Conservation (phyloP, 805 yeast genomes). For the Saccharomycopsis schoenii region DNA sequence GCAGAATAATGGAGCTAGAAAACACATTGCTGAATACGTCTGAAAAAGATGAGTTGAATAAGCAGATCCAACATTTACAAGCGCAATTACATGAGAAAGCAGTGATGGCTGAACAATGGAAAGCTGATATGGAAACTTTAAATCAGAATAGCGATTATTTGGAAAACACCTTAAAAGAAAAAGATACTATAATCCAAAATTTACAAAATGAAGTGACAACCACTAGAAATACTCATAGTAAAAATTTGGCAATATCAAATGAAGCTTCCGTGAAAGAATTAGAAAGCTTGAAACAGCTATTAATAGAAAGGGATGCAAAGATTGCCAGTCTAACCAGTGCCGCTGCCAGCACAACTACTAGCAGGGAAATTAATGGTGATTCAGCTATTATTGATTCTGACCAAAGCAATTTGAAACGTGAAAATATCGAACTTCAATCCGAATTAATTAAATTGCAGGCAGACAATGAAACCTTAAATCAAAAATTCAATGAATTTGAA, state of each 20-base stretch:
- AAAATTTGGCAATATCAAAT: constrained; percentile 8
- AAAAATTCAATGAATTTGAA: constrained; percentile 37
- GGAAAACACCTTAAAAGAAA: background rate
- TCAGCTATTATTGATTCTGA: constrained; percentile 20
- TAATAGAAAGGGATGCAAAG: constrained; percentile 7
- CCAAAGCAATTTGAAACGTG: constrained; percentile 32
- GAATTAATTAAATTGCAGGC: constrained; percentile 35
- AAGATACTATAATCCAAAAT: background rate
- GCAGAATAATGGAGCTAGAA: background rate
- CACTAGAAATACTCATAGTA: background rate
- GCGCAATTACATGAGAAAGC: background rate
- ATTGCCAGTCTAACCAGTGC: background rate
- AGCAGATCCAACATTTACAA: background rate
- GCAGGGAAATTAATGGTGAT: background rate
- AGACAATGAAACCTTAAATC: constrained; percentile 35
- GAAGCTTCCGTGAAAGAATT: constrained; percentile 2
- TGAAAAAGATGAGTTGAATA: background rate
- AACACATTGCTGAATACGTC: background rate
- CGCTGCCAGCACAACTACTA: background rate
- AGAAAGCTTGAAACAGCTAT: background rate
- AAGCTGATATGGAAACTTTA: background rate
- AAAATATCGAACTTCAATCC: constrained; percentile 34
- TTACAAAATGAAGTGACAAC: background rate
- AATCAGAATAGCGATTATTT: background rate
- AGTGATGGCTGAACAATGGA: background rate